Conservation (phyloP, 306 rosid genomes). For the Senna tora region DNA sequence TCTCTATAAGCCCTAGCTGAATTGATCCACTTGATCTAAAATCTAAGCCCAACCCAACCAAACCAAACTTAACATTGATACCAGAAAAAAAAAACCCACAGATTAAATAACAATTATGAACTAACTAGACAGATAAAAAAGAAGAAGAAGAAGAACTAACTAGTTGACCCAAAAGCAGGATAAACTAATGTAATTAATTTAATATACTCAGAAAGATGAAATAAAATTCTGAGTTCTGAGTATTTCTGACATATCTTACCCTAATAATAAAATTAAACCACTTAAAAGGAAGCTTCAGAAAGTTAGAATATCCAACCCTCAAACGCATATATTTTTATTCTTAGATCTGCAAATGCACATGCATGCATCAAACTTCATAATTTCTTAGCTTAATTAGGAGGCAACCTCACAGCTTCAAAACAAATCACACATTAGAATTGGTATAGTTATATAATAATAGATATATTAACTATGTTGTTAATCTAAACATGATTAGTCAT, state of each 20-base stretch:
- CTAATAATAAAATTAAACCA: background rate
- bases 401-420: background rate
- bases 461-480: too few relatives aligned
- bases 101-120: too few relatives aligned
- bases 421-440: background rate
- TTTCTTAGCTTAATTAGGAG: background rate
- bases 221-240: background rate
- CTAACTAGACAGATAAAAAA: too few relatives aligned
- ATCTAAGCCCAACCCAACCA: constrained; percentile 14
- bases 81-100: background rate
- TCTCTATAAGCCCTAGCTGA: background rate
- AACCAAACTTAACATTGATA: background rate
- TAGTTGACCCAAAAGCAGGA: background rate
- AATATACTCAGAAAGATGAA: background rate
- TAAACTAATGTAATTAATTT: background rate
- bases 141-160: too few relatives aligned
- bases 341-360: constrained; percentile 1
- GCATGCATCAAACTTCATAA: background rate
- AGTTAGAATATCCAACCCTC: background rate
- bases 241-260: background rate
- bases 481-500: too few relatives aligned
- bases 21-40: background rate
- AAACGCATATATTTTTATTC: background rate
- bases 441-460: background rate
- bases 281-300: background rate